Base-by-base conservation (phyloP, 306 rosid species). In the Glycine soja region DNA sequence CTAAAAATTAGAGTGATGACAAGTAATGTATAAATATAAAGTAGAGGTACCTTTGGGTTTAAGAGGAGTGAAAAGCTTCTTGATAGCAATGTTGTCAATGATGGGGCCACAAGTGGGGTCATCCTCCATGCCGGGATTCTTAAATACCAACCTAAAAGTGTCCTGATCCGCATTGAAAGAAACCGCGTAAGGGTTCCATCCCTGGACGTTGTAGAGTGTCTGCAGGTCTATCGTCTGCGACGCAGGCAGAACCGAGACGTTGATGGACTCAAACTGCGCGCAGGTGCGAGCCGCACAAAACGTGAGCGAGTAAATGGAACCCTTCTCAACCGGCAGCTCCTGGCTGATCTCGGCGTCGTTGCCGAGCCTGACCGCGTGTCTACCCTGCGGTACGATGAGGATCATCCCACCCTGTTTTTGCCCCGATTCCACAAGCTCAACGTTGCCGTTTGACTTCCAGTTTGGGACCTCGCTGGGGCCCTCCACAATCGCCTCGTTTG, bases 101-200 rank as follows among this genome's bases (percentile, higher is more conserved):
- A 95, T 93, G 88, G 99, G 99, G 13, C 99, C 99, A 83, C 99
- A 95, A 0, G 98, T 91, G 80, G 99, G 99, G 91, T 95, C 99
- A 70, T 95, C 99, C 90, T 95, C 99, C 99, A 95, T 95, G 0
- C 99, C 99, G 0, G 92, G 89, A 57, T 95, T 95, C 84, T 82
- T 87, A 68, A 95, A 95, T 1, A 83, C 92, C 86, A 95, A 67
- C 56, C 40, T 74, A 46, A 90, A 87, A 7, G 16, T 85, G 2
- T 90, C 97, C 1, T 52, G 84, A 8, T 86, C 90, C 0, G 96
- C 94, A 75, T 78, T 86, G 74, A 93, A 95, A 40, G 99, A 88
- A 81, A 85, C 90, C 24, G 99, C 92, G 76, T 93, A 95, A 0
- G 99, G 97, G 87, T 95, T 95, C 98, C 98, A 95, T 15, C 98